Conservation (phyloP, 305 asterid species). For the Nicotiana rustica region DNA sequence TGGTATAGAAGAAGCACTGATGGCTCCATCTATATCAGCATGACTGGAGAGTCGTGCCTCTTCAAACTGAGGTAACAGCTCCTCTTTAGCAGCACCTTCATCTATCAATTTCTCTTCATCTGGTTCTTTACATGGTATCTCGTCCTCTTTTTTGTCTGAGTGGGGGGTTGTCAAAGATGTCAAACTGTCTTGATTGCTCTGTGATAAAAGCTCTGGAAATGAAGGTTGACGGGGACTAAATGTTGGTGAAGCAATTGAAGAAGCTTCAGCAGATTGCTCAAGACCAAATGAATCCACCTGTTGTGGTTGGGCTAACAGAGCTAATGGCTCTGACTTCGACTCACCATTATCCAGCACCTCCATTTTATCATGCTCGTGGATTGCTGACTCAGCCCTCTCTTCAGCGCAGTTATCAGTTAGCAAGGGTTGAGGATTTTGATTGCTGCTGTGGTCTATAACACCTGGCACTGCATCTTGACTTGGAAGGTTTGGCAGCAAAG, state of each 20-base stretch:
- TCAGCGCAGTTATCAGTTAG: conserved; percentile 27
- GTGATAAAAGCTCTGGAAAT: conserved; percentile 32
- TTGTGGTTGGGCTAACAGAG: conserved; percentile 31
- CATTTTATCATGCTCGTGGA: conserved; percentile 25
- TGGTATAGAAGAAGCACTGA: conserved; percentile 38
- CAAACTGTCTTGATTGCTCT: conserved; percentile 20
- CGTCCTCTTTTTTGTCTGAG: conserved; percentile 40
- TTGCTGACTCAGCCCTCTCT: conserved; percentile 21
- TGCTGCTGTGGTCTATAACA: conserved; percentile 4
- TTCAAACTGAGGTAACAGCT: conserved; percentile 44
- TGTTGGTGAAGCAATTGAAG: conserved; percentile 30
- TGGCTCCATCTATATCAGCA: conserved; percentile 44
- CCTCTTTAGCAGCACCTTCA: conserved; percentile 46
- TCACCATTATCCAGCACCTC: conserved; percentile 32
- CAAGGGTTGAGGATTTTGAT: conserved; percentile 24
- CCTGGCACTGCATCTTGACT: conserved; percentile 35
- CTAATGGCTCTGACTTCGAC: conserved; percentile 7
- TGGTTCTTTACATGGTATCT: conserved; percentile 39
- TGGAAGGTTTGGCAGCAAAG: conserved; percentile 38
- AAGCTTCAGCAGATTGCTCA: conserved; percentile 33
- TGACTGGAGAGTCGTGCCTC: conserved; percentile 45
- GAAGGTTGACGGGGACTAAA: conserved; percentile 28
- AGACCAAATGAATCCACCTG: conserved; percentile 26
- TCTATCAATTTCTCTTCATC: conserved; percentile 41
- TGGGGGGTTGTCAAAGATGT: conserved; percentile 37